Conservation (phyloP, 768 basidiomycete genomes). For the Paxillus ammoniavirescens region DNA sequence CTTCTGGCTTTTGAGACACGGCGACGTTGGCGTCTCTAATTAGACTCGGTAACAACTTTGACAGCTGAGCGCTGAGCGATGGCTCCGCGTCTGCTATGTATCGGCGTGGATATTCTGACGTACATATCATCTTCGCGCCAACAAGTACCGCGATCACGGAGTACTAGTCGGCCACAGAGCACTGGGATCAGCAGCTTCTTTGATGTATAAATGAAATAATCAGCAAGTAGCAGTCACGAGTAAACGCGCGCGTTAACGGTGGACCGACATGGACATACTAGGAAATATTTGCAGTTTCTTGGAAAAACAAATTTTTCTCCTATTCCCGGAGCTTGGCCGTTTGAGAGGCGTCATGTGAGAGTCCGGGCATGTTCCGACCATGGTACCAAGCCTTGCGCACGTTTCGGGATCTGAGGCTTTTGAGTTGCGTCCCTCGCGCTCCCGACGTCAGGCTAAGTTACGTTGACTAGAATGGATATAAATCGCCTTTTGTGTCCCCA, state of each 20-base stretch:
- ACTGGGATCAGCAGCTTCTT: background rate
- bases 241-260: slow-evolving; percentile 13
- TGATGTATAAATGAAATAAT: background rate
- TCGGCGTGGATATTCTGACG: background rate
- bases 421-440: background rate
- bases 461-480: background rate
- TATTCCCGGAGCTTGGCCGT: slow-evolving; percentile 12
- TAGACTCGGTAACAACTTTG: background rate
- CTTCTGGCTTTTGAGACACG: background rate
- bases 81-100: background rate
- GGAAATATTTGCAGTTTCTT: background rate
- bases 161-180: background rate
- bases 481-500: background rate
- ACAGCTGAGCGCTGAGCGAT: background rate
- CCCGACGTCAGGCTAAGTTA: background rate
- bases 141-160: background rate
- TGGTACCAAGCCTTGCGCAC: slow-evolving; percentile 4
- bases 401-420: slow-evolving; percentile 1
- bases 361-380: background rate
- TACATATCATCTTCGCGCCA: background rate
- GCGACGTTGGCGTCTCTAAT: background rate
- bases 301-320: background rate
- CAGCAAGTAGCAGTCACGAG: slow-evolving; percentile 4
- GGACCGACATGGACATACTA: slow-evolving; percentile 10
- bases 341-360: background rate